Evolutionary conservation across 805 yeast species (phyloP).

Genomic region (Candida coquimbonensis): DNA sequence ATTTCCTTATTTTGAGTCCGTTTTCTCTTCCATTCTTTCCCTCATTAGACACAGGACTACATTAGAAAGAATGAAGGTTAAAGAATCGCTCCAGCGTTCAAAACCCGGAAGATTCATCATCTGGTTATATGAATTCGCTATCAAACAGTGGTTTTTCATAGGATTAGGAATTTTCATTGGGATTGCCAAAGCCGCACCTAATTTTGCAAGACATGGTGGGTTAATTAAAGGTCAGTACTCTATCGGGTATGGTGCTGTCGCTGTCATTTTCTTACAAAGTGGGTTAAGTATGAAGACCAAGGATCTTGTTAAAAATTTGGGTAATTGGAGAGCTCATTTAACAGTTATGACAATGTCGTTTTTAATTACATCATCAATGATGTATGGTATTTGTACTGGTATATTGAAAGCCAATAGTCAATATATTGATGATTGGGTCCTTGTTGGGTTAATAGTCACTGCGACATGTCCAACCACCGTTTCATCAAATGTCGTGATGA

Average conservation of each 20-base stretch:
- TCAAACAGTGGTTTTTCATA: slow-evolving; percentile 68
- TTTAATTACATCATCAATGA: slow-evolving; percentile 60
- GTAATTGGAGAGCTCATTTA: slow-evolving; percentile 78
- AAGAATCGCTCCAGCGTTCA: background rate
- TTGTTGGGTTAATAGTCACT: slow-evolving; percentile 77
- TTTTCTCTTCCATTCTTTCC: too few relatives aligned
- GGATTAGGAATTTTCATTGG: slow-evolving; percentile 66
- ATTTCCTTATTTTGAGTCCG: background rate
- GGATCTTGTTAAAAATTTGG: slow-evolving; percentile 52
- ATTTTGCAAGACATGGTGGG: slow-evolving; percentile 81
- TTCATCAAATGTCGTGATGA: slow-evolving; percentile 89
- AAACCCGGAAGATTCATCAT: slow-evolving; percentile 3
- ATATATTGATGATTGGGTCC: slow-evolving; percentile 65
- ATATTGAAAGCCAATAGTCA: slow-evolving; percentile 51
- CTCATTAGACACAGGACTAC: too few relatives aligned
- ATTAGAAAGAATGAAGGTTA: background rate
- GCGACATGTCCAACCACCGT: slow-evolving; percentile 91
- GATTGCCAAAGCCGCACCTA: slow-evolving; percentile 71
- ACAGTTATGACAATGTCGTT: slow-evolving; percentile 64
- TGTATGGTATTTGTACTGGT: slow-evolving; percentile 68
- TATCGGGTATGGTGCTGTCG: slow-evolving; percentile 83
- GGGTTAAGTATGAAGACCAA: slow-evolving; percentile 72
- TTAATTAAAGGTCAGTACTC: slow-evolving; percentile 65
- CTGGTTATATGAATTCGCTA: slow-evolving; percentile 13
- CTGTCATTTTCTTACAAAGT: slow-evolving; percentile 72